Evolutionary conservation across 1,139 yeast genomes (phyloP), one percentile per base, ranked within the genome.

Genomic region (Yamadazyma mexicana): DNA sequence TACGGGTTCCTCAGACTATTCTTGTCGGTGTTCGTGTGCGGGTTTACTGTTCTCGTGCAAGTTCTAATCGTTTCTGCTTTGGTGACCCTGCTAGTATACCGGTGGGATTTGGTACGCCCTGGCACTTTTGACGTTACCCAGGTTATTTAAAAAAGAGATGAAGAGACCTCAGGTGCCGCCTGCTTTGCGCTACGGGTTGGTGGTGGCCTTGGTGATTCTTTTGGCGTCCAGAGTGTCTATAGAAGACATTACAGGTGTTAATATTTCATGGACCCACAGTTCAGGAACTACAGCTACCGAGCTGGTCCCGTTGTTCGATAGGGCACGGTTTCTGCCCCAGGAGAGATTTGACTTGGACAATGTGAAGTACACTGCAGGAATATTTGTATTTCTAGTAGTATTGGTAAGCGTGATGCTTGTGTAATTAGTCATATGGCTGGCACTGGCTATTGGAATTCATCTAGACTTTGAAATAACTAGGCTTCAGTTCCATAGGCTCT

Each of bases 311-410:
- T 40, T 54, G 24, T 55, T 58, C 37, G 47, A 36, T n/a, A 46
- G 40, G 1, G 46, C 54, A 31, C 48, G 45, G 33, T 52, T 46
- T 29, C 49, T 51, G 20, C 64, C 64, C 2, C 39, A 31, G 5
- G 65, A 60, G 10, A 39, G 67, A 34, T 62, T 61, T 34, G 42
- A 58, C 30, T 33, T 44, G 17, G 61, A 52, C 27, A 48, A 49
- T 32, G 34, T 58, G 26, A 54, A 54, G 39, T 53, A 50, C 37
- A 40, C 51, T 4, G 56, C 61, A 59, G 37, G 50, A 2, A 38
- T 39, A 4, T 42, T 52, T 23, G 44, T 43, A 14, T 32, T 39
- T 12, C 20, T 32, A 9, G n/a, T 35, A 5, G 9, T 33, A 27
- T n/a, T 32, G 23, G 15, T 32, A 8, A 15, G 32, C 10, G 28